Evolutionary conservation across 2,329 filamentous ascomycete species (phyloP), one percentile per base, ranked within the genome.

Genomic region (Pyrenochaeta sp.): DNA sequence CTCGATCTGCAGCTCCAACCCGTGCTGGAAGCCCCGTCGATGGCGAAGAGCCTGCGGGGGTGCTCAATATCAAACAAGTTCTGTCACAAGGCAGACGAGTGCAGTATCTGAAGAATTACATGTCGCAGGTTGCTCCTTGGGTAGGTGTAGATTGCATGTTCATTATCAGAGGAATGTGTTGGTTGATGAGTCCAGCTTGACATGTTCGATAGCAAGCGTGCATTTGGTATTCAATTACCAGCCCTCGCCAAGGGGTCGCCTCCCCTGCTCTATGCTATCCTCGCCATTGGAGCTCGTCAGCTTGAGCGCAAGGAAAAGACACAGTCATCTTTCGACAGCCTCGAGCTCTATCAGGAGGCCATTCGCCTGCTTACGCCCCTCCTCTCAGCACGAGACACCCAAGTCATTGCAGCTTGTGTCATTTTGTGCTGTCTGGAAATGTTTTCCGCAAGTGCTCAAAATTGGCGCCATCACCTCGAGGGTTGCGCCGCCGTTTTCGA

Each of bases 351-450:
- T 49, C 81, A 83, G 47, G 77, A 82, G 56, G 80, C 82, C 2
- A 83, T 84, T 35, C 78, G 81, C 39, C 68, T 80, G 1, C 69
- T 85, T 0, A 73, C 80, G 2, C 81, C 81, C 0, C 65, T 82
- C 10, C 71, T 85, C 0, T 77, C 81, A 10, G 77, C 79, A 2
- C 78, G 78, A 1, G 78, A 78, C 44, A 80, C 80, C 0, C 77
- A 80, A 7, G 80, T 84, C 7, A 79, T 85, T 12, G 81, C 82
- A 0, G 79, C 82, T 0, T 84, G 80, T 46, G 82, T 84, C 2
- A 75, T 85, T 3, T 74, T 85, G 0, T 84, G 82, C 49, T 83
- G 83, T 7, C 62, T 85, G 2, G 83, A 85, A 52, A 84, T 84
- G 82, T 71, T 70, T 46, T 66, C 67, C 4, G 66, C 68, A 4